Conservation (phyloP, 352 stramenopile species). For the Pilasporangium apinafurcum region DNA sequence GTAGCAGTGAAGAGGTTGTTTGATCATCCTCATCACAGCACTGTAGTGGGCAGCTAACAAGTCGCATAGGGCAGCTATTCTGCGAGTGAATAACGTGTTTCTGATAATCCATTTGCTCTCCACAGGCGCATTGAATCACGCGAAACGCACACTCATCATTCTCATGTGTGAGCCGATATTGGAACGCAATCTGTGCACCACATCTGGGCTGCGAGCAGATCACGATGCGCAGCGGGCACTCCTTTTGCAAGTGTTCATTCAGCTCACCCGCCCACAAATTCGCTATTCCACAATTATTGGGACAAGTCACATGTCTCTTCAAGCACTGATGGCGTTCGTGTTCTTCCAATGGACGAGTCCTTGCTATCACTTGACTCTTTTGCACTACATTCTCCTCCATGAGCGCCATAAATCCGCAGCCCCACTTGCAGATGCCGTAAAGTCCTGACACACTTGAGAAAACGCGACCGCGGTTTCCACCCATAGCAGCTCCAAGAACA, state of each 20-base stretch:
- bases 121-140: conserved; percentile 37
- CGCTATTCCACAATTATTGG: conserved; percentile 13
- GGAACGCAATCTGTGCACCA: conserved; percentile 9
- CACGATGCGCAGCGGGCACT: conserved; percentile 36
- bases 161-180: conserved; percentile 19
- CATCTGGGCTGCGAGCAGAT: conserved; percentile 50
- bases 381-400: conserved; percentile 17
- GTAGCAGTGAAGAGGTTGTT: too few relatives aligned
- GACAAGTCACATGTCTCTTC: conserved; percentile 47
- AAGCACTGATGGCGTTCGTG: conserved; percentile 40
- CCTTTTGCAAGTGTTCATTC: conserved; percentile 14
- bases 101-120: conserved; percentile 47
- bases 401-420: conserved; percentile 46
- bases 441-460: conserved; percentile 28
- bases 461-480: conserved; percentile 24
- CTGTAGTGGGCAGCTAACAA: conserved; percentile 42
- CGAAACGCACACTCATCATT: conserved; percentile 39
- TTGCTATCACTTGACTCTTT: conserved; percentile 14
- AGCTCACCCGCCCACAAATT: conserved; percentile 48
- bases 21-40: conserved; percentile 9
- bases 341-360: conserved; percentile 26
- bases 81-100: conserved; percentile 37
- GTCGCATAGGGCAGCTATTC: conserved; percentile 32
- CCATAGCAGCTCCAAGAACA: conserved; percentile 39
- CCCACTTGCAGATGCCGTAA: conserved; percentile 57